phyloP scores from a whole-genome alignment of 306 rosid species.

The cucumber (Cucumis sativus) region Cucumber_9930_V3 NC_026657.2:10543001-10543500 shows the following conservation, averaged over 20 bases:
- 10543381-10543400: background rate
- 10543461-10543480: background rate
- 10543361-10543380: background rate
- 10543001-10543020: background rate
- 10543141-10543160: background rate
- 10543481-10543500: background rate
- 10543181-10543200: background rate
- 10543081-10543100: conserved; percentile 2
- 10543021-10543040: background rate
- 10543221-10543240: background rate
- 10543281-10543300: background rate
- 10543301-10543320: background rate
- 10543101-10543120: background rate
- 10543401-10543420: too few species aligned
- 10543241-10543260: background rate
- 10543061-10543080: background rate
- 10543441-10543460: too few species aligned
- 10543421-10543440: background rate
- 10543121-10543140: background rate
- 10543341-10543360: background rate
- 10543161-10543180: background rate
- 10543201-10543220: background rate
- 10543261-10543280: background rate
- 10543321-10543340: background rate
- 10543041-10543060: background rate